These are phyloP conservation scores for Xylariaceae sp. DNA, from an alignment of 2,329 filamentous ascomycete species.

Conservation along the genomic window DNA sequence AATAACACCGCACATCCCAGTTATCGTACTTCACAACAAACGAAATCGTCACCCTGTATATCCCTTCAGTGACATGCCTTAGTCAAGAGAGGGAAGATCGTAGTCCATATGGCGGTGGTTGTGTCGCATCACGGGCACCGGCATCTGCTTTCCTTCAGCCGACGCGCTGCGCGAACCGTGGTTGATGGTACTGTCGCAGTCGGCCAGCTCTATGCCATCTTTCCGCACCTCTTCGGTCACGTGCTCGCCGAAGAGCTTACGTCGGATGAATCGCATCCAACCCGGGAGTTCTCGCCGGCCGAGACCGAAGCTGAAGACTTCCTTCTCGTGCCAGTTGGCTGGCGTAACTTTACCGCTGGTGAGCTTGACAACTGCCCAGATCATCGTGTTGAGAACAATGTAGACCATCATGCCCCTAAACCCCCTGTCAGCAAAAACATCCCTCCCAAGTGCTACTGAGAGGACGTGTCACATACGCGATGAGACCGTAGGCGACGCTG, in stretches of 20 bases:
- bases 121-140: conserved; percentile 10
- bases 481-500: conserved; percentile 71
- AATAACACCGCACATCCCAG: conserved; percentile 5
- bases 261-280: conserved; percentile 43
- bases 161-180: conserved; percentile 26
- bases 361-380: conserved; percentile 43
- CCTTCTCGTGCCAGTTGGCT: conserved; percentile 48
- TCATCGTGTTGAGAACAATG: conserved; percentile 47
- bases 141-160: conserved; percentile 22
- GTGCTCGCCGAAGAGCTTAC: conserved; percentile 17
- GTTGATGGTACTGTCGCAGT: conserved; percentile 29
- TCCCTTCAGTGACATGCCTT: background rate
- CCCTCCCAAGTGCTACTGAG: background rate
- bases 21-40: conserved; percentile 4
- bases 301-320: conserved; percentile 49
- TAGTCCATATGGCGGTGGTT: conserved; percentile 16
- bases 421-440: conserved; percentile 11
- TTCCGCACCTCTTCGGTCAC: conserved; percentile 19
- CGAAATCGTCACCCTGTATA: background rate
- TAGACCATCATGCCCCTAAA: conserved; percentile 48
- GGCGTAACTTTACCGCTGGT: conserved; percentile 44
- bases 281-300: conserved; percentile 52
- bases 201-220: conserved; percentile 28
- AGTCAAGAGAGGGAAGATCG: conserved; percentile 25
- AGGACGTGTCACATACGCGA: conserved; percentile 49